Evolutionary conservation across 1,284 basidiomycete genomes (phyloP).

Genomic region (Ceratobasidium sp.): DNA sequence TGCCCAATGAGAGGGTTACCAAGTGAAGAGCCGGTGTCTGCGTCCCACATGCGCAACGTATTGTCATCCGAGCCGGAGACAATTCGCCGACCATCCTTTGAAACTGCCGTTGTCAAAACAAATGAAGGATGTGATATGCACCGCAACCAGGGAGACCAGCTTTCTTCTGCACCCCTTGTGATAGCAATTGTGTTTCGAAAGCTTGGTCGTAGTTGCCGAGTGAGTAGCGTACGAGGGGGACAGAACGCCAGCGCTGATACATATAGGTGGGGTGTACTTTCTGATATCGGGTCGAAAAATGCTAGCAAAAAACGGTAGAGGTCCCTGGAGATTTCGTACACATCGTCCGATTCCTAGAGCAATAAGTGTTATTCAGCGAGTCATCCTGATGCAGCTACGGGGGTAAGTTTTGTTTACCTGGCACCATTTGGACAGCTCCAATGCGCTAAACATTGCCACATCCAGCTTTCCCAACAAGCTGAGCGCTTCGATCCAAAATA

Average conservation of each 20-base stretch:
- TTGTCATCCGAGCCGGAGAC: too few species aligned
- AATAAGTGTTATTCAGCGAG: neutral
- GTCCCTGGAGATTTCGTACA: neutral
- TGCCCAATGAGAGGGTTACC: too few species aligned
- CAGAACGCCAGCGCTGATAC: slow-evolving; percentile 1
- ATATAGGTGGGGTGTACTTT: slow-evolving; percentile 13
- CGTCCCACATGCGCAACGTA: too few species aligned
- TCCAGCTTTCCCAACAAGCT: slow-evolving; percentile 24
- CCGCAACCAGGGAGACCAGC: neutral
- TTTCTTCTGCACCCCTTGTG: neutral
- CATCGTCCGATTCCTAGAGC: neutral
- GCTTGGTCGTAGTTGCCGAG: neutral
- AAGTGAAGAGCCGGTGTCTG: too few species aligned
- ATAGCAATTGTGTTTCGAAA: neutral
- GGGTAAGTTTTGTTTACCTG: neutral
- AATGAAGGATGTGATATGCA: neutral
- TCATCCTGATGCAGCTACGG: neutral
- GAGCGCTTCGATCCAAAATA: slow-evolving; percentile 45
- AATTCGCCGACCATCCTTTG: neutral
- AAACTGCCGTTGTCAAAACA: neutral
- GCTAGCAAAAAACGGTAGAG: neutral
- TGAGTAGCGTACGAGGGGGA: neutral
- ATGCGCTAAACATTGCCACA: neutral
- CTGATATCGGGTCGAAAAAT: neutral
- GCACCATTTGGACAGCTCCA: neutral